Percentiles rank a stretch among this genome's conserved stretches.
Evolutionary conservation across 176 grass and related monocot genomes (phyloP).

Genomic region (Ensete glaucum): DNA sequence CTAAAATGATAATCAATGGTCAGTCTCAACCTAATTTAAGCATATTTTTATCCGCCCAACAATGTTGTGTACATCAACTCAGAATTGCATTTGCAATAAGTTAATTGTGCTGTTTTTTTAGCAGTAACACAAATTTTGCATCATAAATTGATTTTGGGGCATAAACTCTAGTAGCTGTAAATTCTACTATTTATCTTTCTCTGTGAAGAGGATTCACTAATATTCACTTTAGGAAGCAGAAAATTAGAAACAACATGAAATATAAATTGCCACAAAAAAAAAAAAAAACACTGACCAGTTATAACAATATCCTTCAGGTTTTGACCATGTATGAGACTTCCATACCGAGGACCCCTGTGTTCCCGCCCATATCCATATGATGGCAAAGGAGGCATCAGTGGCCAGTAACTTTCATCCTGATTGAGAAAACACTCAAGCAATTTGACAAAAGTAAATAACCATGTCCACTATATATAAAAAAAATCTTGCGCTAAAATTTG

Average conservation of each 20-base stretch:
- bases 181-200: too few species aligned
- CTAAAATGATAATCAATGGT: too few species aligned
- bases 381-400: slow-evolving; percentile 15
- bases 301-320: slow-evolving; percentile 15
- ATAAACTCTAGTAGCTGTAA: too few species aligned
- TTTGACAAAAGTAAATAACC: not conserved
- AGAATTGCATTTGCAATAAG: too few species aligned
- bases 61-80: too few species aligned
- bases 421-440: not conserved
- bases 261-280: not conserved
- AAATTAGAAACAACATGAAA: not conserved
- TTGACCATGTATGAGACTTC: slow-evolving; percentile 18
- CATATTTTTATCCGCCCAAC: too few species aligned
- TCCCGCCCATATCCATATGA: slow-evolving; percentile 15
- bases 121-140: too few species aligned
- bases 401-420: slow-evolving; percentile 18
- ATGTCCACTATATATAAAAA: not conserved
- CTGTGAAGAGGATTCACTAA: too few species aligned
- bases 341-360: slow-evolving; percentile 15
- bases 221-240: not conserved
- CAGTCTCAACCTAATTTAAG: too few species aligned
- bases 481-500: not conserved
- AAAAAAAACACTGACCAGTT: slow-evolving; percentile 6
- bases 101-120: too few species aligned
- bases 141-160: too few species aligned